Percentiles rank a stretch among this genome's conserved stretches.
phyloP scores from a whole-genome alignment of 305 asterid genomes.

The Striga hermonthica region DNA sequence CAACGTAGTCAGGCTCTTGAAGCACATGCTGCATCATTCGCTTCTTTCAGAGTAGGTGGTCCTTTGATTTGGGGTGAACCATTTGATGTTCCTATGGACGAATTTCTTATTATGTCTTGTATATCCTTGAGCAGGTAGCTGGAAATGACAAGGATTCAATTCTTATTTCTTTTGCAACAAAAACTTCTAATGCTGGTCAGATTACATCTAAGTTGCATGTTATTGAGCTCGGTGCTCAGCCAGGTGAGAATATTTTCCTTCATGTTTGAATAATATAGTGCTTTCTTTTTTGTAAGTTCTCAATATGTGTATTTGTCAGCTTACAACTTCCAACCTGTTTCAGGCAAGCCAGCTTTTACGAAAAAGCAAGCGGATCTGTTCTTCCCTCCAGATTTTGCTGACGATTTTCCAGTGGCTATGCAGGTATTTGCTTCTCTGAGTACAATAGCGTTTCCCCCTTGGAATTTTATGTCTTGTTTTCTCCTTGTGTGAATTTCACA shows the following conservation, averaged over 20 bases:
- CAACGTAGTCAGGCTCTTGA: conserved; percentile 99
- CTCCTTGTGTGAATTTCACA: neutral
- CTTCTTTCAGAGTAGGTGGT: conserved; percentile 65
- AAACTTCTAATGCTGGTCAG: conserved; percentile 80
- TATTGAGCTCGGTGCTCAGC: conserved; percentile 98
- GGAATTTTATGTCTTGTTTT: neutral
- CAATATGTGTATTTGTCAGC: neutral
- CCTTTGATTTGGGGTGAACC: conserved; percentile 14
- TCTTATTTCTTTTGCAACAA: conserved; percentile 91
- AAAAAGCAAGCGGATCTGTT: conserved; percentile 98
- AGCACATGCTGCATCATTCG: conserved; percentile 99
- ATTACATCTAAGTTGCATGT: conserved; percentile 83
- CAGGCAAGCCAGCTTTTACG: conserved; percentile 90
- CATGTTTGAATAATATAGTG: neutral
- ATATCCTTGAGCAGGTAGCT: conserved; percentile 51
- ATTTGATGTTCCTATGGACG: conserved; percentile 7
- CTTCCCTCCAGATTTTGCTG: conserved; percentile 96
- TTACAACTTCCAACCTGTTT: neutral
- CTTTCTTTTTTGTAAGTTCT: neutral
- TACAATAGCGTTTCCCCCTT: no score
- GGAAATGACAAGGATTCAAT: conserved; percentile 90
- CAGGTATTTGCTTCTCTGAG: conserved; percentile 32
- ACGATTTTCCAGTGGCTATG: conserved; percentile 58
- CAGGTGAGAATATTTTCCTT: conserved; percentile 45
- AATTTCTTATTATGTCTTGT: neutral